Base-by-base conservation (phyloP, 371 early-diverging fungal species). In the Mortierella sp. region DNA sequence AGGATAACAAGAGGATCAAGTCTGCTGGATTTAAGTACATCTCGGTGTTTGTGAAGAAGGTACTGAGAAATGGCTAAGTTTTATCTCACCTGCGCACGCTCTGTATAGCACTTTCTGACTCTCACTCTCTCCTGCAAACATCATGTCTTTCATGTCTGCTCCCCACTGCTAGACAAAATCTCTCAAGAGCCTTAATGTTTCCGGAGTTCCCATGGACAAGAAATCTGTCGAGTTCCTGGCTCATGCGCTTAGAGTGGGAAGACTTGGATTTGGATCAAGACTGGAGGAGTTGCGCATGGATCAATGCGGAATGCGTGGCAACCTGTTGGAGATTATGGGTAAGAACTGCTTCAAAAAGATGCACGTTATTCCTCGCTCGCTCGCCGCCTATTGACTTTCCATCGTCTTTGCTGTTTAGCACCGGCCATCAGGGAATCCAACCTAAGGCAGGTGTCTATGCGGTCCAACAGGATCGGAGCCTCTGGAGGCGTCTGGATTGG, bases 31-130 rank as follows among this genome's bases (percentile, higher is more conserved):
- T 89, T 69, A 89, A 89, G 51, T 92, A 90, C 66, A 80, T 90
- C 60, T 86, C 89, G 0, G 82, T 90, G 17, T 90, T 84, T 70
- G 79, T 88, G 11, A 88, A 88, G 79, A 88, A 84, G 78, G 91
- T 34, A 34, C 1, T 7, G 37, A 34, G 4, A 34, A 85, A 84
- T 41, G 73, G 41, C 31, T 37, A n/a, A n/a, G n/a, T n/a, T n/a
- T n/a, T n/a, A n/a, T n/a, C n/a, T n/a, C n/a, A n/a, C n/a, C n/a
- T n/a, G n/a, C n/a, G n/a, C n/a, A n/a, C n/a, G n/a, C n/a, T n/a
- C n/a, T n/a, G n/a, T n/a, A n/a, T n/a, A n/a, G n/a, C n/a, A n/a
- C n/a, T 21, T 2, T 23, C 32, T 23, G 3, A 34, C 37, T 2
- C 7, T 34, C 7, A 11, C 11, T 7, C 4, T 7, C 37, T 7